Percentiles rank a stretch among this genome's conserved stretches.
phyloP scores from a whole-genome alignment of 2,329 filamentous ascomycete genomes.

The Botrytis medusae region DNA sequence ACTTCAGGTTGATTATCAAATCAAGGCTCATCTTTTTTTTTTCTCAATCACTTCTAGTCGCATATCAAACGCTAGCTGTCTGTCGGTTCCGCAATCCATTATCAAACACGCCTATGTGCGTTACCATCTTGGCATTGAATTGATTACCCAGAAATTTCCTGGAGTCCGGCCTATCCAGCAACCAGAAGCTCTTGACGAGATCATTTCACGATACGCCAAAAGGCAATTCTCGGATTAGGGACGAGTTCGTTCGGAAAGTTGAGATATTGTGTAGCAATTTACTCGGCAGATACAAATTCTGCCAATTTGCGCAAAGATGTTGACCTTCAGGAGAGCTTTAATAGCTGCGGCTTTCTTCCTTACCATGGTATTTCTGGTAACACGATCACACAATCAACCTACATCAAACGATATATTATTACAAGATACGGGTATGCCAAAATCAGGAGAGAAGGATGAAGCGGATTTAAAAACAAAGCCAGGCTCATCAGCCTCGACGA shows the following conservation, averaged over 20 bases:
- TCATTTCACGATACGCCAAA: neutral
- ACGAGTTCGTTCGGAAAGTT: neutral
- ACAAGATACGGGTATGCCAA: neutral
- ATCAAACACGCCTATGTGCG: slow-evolving; percentile 18
- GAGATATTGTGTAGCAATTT: neutral
- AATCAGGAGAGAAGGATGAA: slow-evolving; percentile 11
- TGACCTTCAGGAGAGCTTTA: slow-evolving; percentile 75
- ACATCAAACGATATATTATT: slow-evolving; percentile 21
- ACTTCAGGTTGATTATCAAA: neutral
- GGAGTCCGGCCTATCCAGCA: slow-evolving; percentile 2
- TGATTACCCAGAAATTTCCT: slow-evolving; percentile 6
- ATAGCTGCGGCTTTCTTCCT: slow-evolving; percentile 69
- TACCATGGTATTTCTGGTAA: slow-evolving; percentile 68
- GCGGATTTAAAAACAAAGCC: slow-evolving; percentile 8
- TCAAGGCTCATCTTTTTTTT: slow-evolving; percentile 1
- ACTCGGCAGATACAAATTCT: slow-evolving; percentile 22
- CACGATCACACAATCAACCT: slow-evolving; percentile 52
- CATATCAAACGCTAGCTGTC: slow-evolving; percentile 6
- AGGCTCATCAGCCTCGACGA: slow-evolving; percentile 22
- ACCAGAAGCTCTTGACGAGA: neutral
- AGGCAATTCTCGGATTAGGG: neutral
- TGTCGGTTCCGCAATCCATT: slow-evolving; percentile 16
- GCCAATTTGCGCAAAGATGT: slow-evolving; percentile 54
- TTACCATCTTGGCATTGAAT: slow-evolving; percentile 17
- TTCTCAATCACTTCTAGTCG: neutral